phyloP scores from a whole-genome alignment of 345 rosid genomes.

The Physaria fendleri region DNA sequence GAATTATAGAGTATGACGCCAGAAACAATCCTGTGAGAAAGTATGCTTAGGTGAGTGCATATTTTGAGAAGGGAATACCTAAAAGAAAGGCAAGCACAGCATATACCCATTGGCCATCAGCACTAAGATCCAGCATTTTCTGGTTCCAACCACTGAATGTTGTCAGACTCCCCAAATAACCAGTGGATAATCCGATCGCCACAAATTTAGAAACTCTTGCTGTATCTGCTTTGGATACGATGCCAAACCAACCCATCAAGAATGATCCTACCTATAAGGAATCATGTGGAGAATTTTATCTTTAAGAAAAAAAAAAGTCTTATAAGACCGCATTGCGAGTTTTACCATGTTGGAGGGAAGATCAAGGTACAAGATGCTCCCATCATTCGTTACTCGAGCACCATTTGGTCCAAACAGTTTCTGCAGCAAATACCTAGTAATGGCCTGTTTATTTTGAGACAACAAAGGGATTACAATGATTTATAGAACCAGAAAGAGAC shows the following conservation, averaged over 20 bases:
- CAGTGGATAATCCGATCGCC: slow-evolving; percentile 76
- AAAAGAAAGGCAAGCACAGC: slow-evolving; percentile 57
- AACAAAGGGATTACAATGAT: neutral
- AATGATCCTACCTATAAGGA: slow-evolving; percentile 77
- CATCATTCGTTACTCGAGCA: slow-evolving; percentile 55
- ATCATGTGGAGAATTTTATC: neutral
- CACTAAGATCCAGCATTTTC: slow-evolving; percentile 84
- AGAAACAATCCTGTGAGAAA: slow-evolving; percentile 67
- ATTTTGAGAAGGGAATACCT: slow-evolving; percentile 41
- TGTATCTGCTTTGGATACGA: slow-evolving; percentile 72
- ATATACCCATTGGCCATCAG: slow-evolving; percentile 63
- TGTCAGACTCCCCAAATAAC: slow-evolving; percentile 90
- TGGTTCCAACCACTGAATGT: slow-evolving; percentile 99
- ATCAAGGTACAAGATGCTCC: slow-evolving; percentile 59
- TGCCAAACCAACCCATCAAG: slow-evolving; percentile 96
- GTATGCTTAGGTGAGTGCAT: neutral
- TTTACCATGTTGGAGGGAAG: slow-evolving; percentile 87
- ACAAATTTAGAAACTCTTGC: slow-evolving; percentile 54
- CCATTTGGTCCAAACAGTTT: slow-evolving; percentile 69
- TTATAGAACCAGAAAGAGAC: too few relatives aligned
- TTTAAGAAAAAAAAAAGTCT: neutral
- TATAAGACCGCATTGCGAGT: neutral
- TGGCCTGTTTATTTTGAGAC: slow-evolving; percentile 48
- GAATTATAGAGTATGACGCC: slow-evolving; percentile 57
- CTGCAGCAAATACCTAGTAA: slow-evolving; percentile 66